Conservation (phyloP, 768 basidiomycete genomes). For the Lactifluus hygrophoroides region DNA sequence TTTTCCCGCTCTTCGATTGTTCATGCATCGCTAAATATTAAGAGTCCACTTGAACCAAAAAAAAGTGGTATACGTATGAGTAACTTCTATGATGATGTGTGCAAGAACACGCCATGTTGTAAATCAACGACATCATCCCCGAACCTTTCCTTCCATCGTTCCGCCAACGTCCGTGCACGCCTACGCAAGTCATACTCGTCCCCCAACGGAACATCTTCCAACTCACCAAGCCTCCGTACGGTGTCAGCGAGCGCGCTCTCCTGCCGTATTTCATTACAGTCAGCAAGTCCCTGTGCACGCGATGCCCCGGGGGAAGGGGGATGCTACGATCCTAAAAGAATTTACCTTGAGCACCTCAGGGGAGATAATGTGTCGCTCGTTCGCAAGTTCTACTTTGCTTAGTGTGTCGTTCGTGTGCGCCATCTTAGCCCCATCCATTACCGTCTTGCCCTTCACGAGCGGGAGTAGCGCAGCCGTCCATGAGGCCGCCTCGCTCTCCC, state of each 20-base stretch:
- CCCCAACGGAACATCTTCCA: slow-evolving; percentile 3
- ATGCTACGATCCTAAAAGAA: no score
- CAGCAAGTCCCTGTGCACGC: not conserved
- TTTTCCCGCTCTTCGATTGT: not conserved
- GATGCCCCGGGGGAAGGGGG: no score
- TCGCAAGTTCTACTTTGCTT: not conserved
- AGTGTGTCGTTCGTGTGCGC: not conserved
- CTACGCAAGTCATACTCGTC: not conserved
- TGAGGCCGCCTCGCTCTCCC: not conserved
- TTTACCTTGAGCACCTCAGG: slow-evolving; percentile 7
- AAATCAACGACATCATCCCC: slow-evolving; percentile 12
- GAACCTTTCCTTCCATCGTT: slow-evolving; percentile 1
- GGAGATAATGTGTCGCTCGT: not conserved
- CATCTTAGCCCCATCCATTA: not conserved
- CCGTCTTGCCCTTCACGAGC: slow-evolving; percentile 11
- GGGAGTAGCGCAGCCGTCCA: slow-evolving; percentile 13
- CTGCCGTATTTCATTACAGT: not conserved
- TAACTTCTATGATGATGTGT: not conserved
- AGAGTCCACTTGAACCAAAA: not conserved
- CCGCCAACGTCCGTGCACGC: slow-evolving; percentile 11
- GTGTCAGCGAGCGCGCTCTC: slow-evolving; percentile 12
- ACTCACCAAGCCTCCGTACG: slow-evolving; percentile 8
- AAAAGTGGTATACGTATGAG: not conserved
- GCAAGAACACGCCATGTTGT: not conserved
- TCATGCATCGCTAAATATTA: not conserved